A percentile compares a stretch with the other conserved stretches of the same genome.
Conservation (phyloP, 345 rosid species). For the Aquilaria malaccensis region DNA sequence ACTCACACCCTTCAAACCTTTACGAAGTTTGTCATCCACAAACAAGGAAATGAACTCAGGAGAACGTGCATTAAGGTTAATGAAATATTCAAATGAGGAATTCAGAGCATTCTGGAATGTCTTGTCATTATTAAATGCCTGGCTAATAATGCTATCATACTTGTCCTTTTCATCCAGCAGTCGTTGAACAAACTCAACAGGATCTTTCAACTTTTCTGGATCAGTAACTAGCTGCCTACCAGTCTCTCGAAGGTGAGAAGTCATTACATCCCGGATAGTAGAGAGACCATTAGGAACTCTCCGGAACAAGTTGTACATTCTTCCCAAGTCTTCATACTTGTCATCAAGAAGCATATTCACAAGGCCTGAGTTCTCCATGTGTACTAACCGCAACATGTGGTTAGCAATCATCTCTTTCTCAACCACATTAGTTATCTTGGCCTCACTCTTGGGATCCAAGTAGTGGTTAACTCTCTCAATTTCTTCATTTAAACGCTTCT, state of each 20-base stretch:
- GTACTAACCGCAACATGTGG: constrained; percentile 95
- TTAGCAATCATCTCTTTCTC: constrained; percentile 98
- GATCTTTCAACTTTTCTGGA: constrained; percentile 89
- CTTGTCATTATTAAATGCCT: constrained; percentile 78
- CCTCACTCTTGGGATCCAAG: constrained; percentile 85
- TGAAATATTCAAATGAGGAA: constrained; percentile 89
- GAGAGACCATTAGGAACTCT: constrained; percentile 79
- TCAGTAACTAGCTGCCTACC: constrained; percentile 93
- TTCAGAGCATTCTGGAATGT: constrained; percentile 93
- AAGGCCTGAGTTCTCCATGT: constrained; percentile 96
- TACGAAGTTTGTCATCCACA: constrained; percentile 91
- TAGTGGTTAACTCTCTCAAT: constrained; percentile 91
- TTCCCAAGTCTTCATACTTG: constrained; percentile 78
- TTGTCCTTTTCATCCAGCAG: constrained; percentile 89
- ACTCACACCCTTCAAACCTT: constrained; percentile 82
- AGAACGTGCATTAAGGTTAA: constrained; percentile 85
- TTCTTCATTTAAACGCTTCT: constrained; percentile 89
- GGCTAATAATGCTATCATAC: constrained; percentile 63
- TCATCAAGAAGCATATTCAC: constrained; percentile 94
- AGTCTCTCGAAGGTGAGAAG: constrained; percentile 83
- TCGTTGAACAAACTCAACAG: constrained; percentile 93
- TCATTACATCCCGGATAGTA: constrained; percentile 79
- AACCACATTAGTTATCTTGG: constrained; percentile 86
- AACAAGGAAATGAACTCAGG: constrained; percentile 94
- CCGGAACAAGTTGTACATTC: constrained; percentile 87